Evolutionary conservation across 139 green algal species (phyloP).

Genomic region (Ostreobium quekettii): DNA sequence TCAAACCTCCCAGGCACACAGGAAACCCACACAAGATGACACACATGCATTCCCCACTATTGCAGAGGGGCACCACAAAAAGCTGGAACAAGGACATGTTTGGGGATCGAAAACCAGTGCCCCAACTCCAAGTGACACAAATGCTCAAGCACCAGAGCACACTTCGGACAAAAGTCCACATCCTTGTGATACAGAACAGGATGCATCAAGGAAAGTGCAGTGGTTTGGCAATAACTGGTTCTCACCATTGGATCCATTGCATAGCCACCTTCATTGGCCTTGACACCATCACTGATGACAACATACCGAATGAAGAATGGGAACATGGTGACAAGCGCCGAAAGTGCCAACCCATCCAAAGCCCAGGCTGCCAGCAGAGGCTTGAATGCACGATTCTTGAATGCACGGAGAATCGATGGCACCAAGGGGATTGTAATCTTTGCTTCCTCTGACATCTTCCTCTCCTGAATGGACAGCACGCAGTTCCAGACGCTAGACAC

Average conservation of each 20-base stretch:
- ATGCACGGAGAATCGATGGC: constrained; percentile 21
- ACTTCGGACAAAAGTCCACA: too few relatives aligned
- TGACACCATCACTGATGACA: constrained; percentile 19
- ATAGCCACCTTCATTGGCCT: constrained; percentile 5
- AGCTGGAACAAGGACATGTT: too few relatives aligned
- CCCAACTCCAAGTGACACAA: too few relatives aligned
- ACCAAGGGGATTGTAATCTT: constrained; percentile 18
- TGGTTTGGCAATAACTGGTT: too few relatives aligned
- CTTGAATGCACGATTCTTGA: constrained; percentile 26
- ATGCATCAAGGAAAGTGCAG: too few relatives aligned
- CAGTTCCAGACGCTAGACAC: constrained; percentile 11
- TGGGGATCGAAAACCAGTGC: too few relatives aligned
- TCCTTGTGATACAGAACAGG: too few relatives aligned
- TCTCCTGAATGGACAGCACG: constrained; percentile 8
- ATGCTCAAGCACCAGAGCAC: too few relatives aligned
- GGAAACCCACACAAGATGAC: too few relatives aligned
- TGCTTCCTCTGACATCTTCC: background rate
- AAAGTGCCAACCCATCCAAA: constrained; percentile 25
- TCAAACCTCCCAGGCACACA: too few relatives aligned
- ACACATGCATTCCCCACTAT: too few relatives aligned
- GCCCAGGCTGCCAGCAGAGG: constrained; percentile 24
- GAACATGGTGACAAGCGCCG: constrained; percentile 25
- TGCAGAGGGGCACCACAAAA: too few relatives aligned
- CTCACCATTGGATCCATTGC: constrained; percentile 23
- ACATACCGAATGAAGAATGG: constrained; percentile 36